These are phyloP conservation scores for Rhodotorula sp. DNA, from an alignment of 1,284 basidiomycete species.

Conservation along the genomic window DNA sequence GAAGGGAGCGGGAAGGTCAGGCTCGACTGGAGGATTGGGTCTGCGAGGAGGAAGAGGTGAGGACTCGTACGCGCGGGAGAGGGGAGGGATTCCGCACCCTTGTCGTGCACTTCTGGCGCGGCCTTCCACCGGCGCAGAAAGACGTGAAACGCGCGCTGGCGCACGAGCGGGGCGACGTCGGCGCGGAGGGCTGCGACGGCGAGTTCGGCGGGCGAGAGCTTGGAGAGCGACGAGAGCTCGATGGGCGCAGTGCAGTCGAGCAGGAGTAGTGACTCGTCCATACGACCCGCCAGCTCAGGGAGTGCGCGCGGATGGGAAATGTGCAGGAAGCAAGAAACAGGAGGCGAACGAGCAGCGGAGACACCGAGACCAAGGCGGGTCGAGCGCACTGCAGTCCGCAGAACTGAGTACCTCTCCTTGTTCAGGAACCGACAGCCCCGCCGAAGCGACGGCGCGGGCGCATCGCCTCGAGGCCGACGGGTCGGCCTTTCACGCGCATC, in stretches of 20 bases:
- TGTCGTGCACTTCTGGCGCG: background rate
- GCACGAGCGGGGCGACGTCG: background rate
- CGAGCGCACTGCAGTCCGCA: too few species aligned
- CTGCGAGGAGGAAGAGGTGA: background rate
- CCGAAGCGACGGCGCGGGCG: too few species aligned
- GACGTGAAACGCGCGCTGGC: background rate
- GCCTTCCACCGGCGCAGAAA: background rate
- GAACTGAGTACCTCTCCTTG: too few species aligned
- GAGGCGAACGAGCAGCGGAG: too few species aligned
- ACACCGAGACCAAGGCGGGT: too few species aligned
- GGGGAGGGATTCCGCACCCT: background rate
- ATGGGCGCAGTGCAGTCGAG: background rate
- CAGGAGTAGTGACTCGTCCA: background rate
- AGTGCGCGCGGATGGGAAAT: background rate
- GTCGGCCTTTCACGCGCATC: too few species aligned
- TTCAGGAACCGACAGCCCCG: too few species aligned
- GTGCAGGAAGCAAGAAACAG: background rate
- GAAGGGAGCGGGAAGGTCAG: background rate
- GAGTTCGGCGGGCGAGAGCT: background rate
- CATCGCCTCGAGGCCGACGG: too few species aligned
- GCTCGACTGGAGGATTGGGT: background rate
- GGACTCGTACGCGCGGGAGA: background rate
- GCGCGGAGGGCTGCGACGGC: background rate
- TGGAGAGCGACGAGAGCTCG: background rate
- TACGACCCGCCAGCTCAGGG: too few species aligned